Evolutionary conservation across 179 eudicot species (phyloP).

Genomic region (Gypsophila paniculata): DNA sequence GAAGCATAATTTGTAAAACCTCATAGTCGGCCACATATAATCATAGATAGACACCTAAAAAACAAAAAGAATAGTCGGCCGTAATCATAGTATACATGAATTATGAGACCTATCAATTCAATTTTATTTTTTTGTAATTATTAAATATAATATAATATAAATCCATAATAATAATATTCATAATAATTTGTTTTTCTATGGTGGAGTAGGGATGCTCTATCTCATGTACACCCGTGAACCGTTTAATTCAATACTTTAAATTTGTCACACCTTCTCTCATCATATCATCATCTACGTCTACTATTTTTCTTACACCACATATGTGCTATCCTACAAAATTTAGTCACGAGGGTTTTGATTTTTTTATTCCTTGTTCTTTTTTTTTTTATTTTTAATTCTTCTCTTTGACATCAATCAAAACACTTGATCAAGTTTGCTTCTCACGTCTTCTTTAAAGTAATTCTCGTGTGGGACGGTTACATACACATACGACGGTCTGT

Average conservation of each 20-base stretch:
- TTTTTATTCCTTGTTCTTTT: not conserved
- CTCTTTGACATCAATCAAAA: constrained; percentile 25
- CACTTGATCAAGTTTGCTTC: not conserved
- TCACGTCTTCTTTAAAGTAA: constrained; percentile 9
- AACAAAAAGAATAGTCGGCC: no score
- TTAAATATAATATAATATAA: no score
- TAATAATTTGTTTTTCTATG: not conserved
- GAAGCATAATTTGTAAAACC: no score
- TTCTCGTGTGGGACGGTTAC: no score
- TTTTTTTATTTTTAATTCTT: constrained; percentile 13
- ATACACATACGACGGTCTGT: no score
- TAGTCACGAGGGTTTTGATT: constrained; percentile 47
- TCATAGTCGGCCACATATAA: no score
- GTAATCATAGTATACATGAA: no score
- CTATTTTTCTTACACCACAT: constrained; percentile 31
- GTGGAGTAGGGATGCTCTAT: not conserved
- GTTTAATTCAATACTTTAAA: constrained; percentile 15
- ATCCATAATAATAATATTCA: no score
- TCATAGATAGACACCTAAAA: no score
- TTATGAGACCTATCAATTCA: no score
- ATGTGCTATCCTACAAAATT: constrained; percentile 50
- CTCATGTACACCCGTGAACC: constrained; percentile 27
- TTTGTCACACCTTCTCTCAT: not conserved
- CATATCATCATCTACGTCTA: not conserved
- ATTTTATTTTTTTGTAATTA: no score